Conservation (phyloP, 768 basidiomycete species). For the Boletus huronensis region DNA sequence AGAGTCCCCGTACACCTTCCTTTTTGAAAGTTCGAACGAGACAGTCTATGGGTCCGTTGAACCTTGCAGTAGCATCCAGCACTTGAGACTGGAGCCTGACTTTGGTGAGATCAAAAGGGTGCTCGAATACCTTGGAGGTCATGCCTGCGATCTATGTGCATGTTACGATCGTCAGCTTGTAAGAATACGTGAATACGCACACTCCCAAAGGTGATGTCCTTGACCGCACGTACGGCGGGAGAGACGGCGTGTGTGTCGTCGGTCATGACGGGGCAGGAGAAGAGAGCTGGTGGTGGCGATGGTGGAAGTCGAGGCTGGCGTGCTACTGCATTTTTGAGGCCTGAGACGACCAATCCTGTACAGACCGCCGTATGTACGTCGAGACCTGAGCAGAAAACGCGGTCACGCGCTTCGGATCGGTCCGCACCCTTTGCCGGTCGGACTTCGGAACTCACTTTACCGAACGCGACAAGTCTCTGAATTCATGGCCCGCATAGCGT, state of each 20-base stretch:
- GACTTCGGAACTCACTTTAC: slow-evolving; percentile 5
- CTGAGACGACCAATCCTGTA: slow-evolving; percentile 24
- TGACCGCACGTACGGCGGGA: slow-evolving; percentile 26
- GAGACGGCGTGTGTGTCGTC: slow-evolving; percentile 19
- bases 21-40: slow-evolving; percentile 73
- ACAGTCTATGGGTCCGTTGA: slow-evolving; percentile 87
- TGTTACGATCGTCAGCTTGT: neutral
- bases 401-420: slow-evolving; percentile 4
- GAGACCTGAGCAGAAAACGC: slow-evolving; percentile 20
- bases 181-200: slow-evolving; percentile 34
- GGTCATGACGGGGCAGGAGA: slow-evolving; percentile 15
- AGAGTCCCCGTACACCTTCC: slow-evolving; percentile 83
- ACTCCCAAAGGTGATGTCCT: slow-evolving; percentile 57
- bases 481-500: neutral
- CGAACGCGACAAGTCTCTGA: neutral
- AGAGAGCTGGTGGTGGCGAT: neutral
- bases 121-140: slow-evolving; percentile 81
- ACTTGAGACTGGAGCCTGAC: slow-evolving; percentile 92
- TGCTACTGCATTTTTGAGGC: slow-evolving; percentile 26
- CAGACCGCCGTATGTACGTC: slow-evolving; percentile 12
- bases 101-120: slow-evolving; percentile 94
- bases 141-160: slow-evolving; percentile 72
- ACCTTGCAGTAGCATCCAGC: slow-evolving; percentile 62
- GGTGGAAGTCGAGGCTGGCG: neutral
- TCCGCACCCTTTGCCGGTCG: neutral